Evolutionary conservation across 2,329 filamentous ascomycete species (phyloP), one percentile per base, ranked within the genome.

Genomic region (Akanthomyces lecanii): DNA sequence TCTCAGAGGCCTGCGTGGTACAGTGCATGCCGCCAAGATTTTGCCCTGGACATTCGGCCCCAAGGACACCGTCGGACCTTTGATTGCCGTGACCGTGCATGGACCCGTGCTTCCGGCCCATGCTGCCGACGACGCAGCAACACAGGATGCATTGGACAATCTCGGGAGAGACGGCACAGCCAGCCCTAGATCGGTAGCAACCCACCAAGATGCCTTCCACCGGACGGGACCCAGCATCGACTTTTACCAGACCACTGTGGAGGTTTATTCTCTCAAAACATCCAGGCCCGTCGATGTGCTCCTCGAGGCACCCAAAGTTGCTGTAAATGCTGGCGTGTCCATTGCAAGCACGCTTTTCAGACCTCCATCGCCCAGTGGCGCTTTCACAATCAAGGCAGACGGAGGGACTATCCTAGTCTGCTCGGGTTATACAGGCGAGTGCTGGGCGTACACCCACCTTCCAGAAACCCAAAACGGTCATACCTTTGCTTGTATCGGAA

Each of bases 191-290:
- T 73, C 76, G 5, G 74, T 76, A 23, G 71, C 71, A 62, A 70
- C 75, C 45, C 78, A 74, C 67, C 75, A 76, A 67, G 76, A 75
- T 51, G 71, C 69, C 52, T 69, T 69, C 62, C 69, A 73, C 40
- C 77, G 75, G 61, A 68, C 71, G 61, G 65, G 71, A 45, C 67
- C 76, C 45, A 68, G 73, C 5, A 79, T 87, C 64, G 83, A 85
- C 56, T 82, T 82, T 53, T 96, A 94, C 70, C 92, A 96, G 74
- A 97, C 93, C 0, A 89, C 89, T 0, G 91, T 97, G 6, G 92
- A 97, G 68, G 80, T 98, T 0, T 96, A 94, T 74, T 97, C 93
- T 1, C 78, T 98, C 64, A 86, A 85, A 68, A 90, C 88, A n/a
- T 88, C 87, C 69, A 82, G 85, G 65, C 84, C 85, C 62, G 76